Evolutionary conservation across 225 moss, liverwort and hornwort species (phyloP).

Genomic region (Straminergon stramineum): DNA sequence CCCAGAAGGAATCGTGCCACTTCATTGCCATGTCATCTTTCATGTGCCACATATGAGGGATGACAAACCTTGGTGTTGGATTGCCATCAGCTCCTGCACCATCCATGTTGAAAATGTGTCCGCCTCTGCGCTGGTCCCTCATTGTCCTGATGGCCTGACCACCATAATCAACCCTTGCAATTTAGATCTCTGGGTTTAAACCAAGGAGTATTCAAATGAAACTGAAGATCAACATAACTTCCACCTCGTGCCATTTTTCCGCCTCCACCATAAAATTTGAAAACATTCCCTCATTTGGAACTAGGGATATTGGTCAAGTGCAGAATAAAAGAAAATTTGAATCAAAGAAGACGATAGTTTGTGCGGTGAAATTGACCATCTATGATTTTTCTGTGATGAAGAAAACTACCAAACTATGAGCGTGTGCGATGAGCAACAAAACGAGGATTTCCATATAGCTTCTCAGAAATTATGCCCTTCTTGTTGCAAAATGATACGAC

Average conservation of each 20-base stretch:
- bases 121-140: slow-evolving; percentile 73
- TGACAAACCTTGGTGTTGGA: slow-evolving; percentile 73
- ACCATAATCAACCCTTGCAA: background rate
- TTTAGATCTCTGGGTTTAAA: background rate
- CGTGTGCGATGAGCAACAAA: background rate
- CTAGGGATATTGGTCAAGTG: background rate
- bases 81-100: slow-evolving; percentile 99
- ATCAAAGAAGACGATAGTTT: background rate
- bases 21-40: background rate
- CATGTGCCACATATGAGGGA: background rate
- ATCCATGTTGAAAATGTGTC: slow-evolving; percentile 99
- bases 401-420: background rate
- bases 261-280: background rate
- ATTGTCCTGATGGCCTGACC: slow-evolving; percentile 75
- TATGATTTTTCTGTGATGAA: background rate
- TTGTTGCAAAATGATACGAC: background rate
- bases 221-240: background rate
- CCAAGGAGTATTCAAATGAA: background rate
- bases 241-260: background rate
- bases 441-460: background rate
- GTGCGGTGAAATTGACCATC: background rate
- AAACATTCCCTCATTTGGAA: background rate
- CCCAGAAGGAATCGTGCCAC: background rate
- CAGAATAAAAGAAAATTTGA: background rate
- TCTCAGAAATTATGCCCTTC: background rate